Evolutionary conservation across 805 yeast genomes (phyloP), one percentile per base, ranked within the genome.

Genomic region (Torulaspora quercuum): DNA sequence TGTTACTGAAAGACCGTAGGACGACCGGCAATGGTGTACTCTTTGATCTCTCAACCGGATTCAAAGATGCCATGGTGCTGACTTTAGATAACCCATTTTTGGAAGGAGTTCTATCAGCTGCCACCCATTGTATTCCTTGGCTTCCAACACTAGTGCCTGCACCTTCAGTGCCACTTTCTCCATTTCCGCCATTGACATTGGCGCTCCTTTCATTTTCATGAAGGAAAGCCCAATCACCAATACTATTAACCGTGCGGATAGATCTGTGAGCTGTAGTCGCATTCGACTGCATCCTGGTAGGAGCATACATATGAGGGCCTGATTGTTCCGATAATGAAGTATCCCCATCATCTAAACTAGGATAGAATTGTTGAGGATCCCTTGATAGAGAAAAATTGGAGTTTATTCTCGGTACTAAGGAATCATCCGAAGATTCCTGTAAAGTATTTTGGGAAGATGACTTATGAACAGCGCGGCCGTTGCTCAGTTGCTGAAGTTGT

Each of bases 261-360:
- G 63, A 58, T 35, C 59, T 45, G 37, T 55, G 58, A 4, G 59
- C 59, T 2, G 52, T 48, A 2, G 58, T 51, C 8, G 43, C 49
- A 33, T 55, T 53, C 5, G 58, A 44, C 16, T 46, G 41, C 19
- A 48, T 34, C 26, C 52, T 48, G 18, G 55, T 48, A 4, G 61
- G 52, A 8, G 44, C 33, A 34, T 46, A 53, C 47, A 52, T 47
- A 19, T 42, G 44, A 10, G 51, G 46, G n/a, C 35, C 35, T 9
- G 43, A 38, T 20, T 43, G 38, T 15, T 40, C 41, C 5, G 39
- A 29, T 10, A 43, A 25, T 6, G 48, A 39, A 15, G 35, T 44
- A 26, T 46, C 51, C 9, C 42, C 39, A 52, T 59, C 49, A 51
- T 65, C 26, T 54, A 50, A 41, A 44, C 53, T 48, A 22, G 48